phyloP scores from a whole-genome alignment of 202 grass and related monocot genomes.

The Musa balbisiana region DNA sequence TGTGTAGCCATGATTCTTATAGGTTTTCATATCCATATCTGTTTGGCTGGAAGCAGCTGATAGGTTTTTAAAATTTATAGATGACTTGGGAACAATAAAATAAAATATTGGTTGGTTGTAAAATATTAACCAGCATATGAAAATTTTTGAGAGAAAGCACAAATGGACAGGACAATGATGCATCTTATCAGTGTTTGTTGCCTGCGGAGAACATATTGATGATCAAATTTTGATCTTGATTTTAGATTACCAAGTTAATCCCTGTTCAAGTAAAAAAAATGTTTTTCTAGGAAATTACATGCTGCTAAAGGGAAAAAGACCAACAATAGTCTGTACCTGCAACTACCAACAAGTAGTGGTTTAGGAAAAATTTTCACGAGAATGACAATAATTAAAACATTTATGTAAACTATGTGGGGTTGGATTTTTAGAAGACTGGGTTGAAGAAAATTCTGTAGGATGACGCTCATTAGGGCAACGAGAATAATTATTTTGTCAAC shows the following conservation, averaged over 20 bases:
- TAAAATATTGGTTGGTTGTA: no score
- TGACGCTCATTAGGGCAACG: no score
- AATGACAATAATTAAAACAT: no score
- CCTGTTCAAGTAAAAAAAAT: not conserved
- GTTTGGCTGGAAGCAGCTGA: not conserved
- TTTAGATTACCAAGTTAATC: not conserved
- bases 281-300: no score
- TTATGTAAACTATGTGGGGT: no score
- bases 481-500: no score
- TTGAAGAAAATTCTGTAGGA: no score
- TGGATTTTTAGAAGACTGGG: no score
- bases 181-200: not conserved
- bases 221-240: not conserved
- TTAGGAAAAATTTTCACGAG: no score
- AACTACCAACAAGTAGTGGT: not conserved
- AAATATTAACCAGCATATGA: no score
- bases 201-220: not conserved
- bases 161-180: not conserved
- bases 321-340: not conserved
- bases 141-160: not conserved
- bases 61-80: not conserved
- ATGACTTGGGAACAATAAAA: not conserved
- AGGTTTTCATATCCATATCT: not conserved
- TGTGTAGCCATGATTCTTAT: no score
- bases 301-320: no score